A percentile compares a stretch with the other conserved stretches of the same genome.
phyloP scores from a whole-genome alignment of 1,139 yeast species.

The Starmera stellimalicola region DNA sequence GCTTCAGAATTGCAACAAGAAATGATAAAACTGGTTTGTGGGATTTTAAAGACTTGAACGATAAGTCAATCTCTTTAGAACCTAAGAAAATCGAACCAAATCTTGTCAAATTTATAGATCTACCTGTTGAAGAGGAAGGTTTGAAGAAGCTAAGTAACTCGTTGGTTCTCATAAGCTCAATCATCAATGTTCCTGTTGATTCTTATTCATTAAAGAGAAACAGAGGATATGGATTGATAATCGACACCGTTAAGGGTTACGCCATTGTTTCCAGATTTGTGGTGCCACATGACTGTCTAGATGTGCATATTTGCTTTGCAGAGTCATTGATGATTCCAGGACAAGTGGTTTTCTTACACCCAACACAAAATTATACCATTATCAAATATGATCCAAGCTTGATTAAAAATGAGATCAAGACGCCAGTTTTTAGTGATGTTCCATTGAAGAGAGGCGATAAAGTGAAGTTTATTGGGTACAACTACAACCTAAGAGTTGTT shows the following conservation, averaged over 20 bases:
- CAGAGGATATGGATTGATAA: constrained; percentile 66
- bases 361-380: constrained; percentile 79
- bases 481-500: constrained; percentile 58
- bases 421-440: constrained; percentile 51
- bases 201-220: constrained; percentile 57
- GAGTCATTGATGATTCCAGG: constrained; percentile 81
- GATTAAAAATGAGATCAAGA: constrained; percentile 49
- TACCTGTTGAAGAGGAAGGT: constrained; percentile 50
- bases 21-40: constrained; percentile 81
- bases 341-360: constrained; percentile 75
- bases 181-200: constrained; percentile 63
- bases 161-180: constrained; percentile 60
- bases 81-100: constrained; percentile 43
- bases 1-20: constrained; percentile 64
- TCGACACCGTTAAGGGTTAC: constrained; percentile 73
- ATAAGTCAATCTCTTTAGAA: constrained; percentile 51
- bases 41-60: constrained; percentile 70
- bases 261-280: constrained; percentile 70
- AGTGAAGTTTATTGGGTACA: constrained; percentile 71
- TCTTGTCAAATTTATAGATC: constrained; percentile 61
- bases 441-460: constrained; percentile 72
- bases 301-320: constrained; percentile 70
- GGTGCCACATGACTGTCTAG: constrained; percentile 82
- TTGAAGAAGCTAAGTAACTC: constrained; percentile 48
- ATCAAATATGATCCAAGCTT: constrained; percentile 72